A percentile compares a stretch with the other conserved stretches of the same genome.
Conservation (phyloP, 1,139 yeast genomes). For the Suhomyces bokatorum region DNA sequence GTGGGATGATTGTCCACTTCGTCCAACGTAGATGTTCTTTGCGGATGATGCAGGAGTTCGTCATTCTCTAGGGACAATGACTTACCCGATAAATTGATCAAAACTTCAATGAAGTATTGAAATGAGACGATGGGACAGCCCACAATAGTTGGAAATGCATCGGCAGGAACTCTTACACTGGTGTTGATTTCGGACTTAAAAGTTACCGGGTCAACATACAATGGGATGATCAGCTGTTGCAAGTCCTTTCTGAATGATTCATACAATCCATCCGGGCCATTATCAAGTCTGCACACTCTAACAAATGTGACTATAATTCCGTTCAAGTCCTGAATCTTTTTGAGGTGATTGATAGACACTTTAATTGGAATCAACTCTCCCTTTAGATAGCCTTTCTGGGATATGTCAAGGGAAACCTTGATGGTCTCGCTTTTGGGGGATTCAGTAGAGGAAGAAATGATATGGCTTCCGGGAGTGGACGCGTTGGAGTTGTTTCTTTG, state of each 20-base stretch:
- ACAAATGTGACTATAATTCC: conserved; percentile 81
- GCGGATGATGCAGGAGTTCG: conserved; percentile 14
- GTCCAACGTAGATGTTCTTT: conserved; percentile 6
- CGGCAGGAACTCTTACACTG: conserved; percentile 73
- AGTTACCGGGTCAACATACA: conserved; percentile 72
- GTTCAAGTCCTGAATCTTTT: conserved; percentile 66
- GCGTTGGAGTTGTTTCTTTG: background rate
- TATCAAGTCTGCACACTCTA: conserved; percentile 74
- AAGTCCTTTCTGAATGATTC: conserved; percentile 86
- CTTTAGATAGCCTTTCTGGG: conserved; percentile 69
- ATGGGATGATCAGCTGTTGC: conserved; percentile 73
- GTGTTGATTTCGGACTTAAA: conserved; percentile 60
- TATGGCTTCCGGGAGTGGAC: background rate
- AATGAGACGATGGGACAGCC: conserved; percentile 76
- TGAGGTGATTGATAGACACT: conserved; percentile 65
- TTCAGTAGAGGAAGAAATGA: background rate
- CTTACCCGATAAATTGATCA: conserved; percentile 63
- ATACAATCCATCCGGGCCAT: conserved; percentile 60
- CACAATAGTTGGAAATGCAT: conserved; percentile 80
- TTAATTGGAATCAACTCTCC: conserved; percentile 80
- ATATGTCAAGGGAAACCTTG: conserved; percentile 57
- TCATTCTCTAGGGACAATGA: conserved; percentile 38
- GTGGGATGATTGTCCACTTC: conserved; percentile 15
- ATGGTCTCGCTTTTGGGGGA: conserved; percentile 34
- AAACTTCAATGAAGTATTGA: conserved; percentile 81